Conservation (phyloP, 208 protist species). For the Trypanosoma theileri region DNA sequence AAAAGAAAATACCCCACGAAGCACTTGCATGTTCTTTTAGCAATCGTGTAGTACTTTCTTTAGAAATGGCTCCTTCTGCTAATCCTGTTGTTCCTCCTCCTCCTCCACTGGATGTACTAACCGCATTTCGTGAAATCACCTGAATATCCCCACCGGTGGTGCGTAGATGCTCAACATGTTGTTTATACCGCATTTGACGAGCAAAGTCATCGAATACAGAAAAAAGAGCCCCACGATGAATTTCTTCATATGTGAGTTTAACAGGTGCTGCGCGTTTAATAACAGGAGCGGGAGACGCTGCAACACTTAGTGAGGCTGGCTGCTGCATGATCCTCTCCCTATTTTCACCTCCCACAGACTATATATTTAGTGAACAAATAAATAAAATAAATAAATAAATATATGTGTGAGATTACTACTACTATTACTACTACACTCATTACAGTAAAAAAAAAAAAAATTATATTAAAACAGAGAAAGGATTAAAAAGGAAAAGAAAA, state of each 20-base stretch:
- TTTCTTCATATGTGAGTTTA: slow-evolving; percentile 56
- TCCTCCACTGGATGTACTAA: background rate
- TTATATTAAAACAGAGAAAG: background rate
- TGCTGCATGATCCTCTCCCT: slow-evolving; percentile 36
- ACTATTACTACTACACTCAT: background rate
- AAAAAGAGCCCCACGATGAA: slow-evolving; percentile 42
- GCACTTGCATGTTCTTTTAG: slow-evolving; percentile 76
- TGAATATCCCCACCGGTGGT: slow-evolving; percentile 44
- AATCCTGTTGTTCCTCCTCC: background rate
- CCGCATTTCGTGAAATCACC: slow-evolving; percentile 39
- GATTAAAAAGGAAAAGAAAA: too few relatives aligned
- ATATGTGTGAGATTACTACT: background rate
- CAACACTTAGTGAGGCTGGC: slow-evolving; percentile 40
- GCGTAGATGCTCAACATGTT: slow-evolving; percentile 24
- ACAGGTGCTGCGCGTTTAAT: slow-evolving; percentile 42
- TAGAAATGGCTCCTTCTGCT: slow-evolving; percentile 27
- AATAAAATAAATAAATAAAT: too few relatives aligned
- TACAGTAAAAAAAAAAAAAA: background rate
- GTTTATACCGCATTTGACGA: slow-evolving; percentile 42
- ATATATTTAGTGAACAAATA: too few relatives aligned
- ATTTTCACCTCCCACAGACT: background rate
- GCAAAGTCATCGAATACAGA: slow-evolving; percentile 66
- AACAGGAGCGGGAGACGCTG: slow-evolving; percentile 46
- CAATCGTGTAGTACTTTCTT: slow-evolving; percentile 53
- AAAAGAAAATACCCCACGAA: slow-evolving; percentile 63